Evolutionary conservation across 1,139 yeast genomes (phyloP), one percentile per base, ranked within the genome.

Genomic region (Kodamaea sp.): DNA sequence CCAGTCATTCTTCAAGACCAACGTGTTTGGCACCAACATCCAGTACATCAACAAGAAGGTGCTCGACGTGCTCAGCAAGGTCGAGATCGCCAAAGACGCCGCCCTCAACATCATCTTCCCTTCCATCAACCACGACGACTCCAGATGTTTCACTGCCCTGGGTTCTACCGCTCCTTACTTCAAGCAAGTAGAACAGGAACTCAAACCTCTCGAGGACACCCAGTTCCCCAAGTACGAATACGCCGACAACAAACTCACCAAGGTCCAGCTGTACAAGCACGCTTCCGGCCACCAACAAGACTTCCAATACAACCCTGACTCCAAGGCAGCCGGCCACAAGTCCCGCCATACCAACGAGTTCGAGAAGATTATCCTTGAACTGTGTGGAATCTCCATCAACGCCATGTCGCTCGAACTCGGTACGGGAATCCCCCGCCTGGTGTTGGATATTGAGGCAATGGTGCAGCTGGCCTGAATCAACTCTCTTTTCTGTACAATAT

Each of bases 21-120:
- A 61, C 39, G 39, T 46, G n/a, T 48, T 60, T 22, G 44, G 55
- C n/a, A 50, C 51, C 27, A 61, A 60, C 37, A 46, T 58, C 24
- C 41, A 46, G 23, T 62, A 53, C 37, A 46, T 63, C 25, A 63
- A 63, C 42, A 15, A 32, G 7, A 53, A 53, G 23, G 46, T 65
- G 9, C 26, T 46, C n/a, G 34, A 38, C 5, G 41, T 58, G 20
- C 22, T 31, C 16, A 22, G 26, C 20, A 22, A 12, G 15, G 33
- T 28, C 15, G 19, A 26, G 8, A 22, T 32, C 26, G 32, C 31
- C 18, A 15, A 26, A 22, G 29, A 38, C 5, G 25, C 39, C 9
- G 50, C 53, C 1, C 42, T 59, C 19, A 59, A 62, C 38, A 49
- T 66, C 28, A 51, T 57, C 36, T 53, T 60, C 35, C 72, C 70